These are phyloP conservation scores for Phyllosticta citrichinensis DNA, from an alignment of 2,329 filamentous ascomycete species.

Conservation along the genomic window DNA sequence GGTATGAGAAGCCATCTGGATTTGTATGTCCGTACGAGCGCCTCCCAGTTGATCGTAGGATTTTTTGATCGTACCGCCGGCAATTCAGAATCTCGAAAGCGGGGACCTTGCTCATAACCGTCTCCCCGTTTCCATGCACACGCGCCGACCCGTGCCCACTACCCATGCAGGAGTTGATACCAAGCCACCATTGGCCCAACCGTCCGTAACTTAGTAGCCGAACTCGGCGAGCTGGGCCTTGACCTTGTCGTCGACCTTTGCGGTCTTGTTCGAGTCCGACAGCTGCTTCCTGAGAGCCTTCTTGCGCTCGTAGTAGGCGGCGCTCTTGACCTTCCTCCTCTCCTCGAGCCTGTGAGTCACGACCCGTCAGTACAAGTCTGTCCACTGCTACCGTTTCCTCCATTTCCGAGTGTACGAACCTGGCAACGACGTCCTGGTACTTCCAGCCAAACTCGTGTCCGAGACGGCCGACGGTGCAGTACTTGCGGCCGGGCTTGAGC, in stretches of 20 bases:
- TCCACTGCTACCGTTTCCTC: background rate
- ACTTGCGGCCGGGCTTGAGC: conserved; percentile 98
- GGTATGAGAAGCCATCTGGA: conserved; percentile 12
- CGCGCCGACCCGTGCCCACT: conserved; percentile 11
- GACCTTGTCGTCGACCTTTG: conserved; percentile 77
- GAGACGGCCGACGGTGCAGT: conserved; percentile 97
- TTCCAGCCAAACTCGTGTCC: conserved; percentile 99
- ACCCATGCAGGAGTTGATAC: conserved; percentile 7
- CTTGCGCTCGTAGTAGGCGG: conserved; percentile 99
- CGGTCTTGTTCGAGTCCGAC: conserved; percentile 84
- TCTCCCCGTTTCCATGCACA: conserved; percentile 11
- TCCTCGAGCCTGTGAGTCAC: conserved; percentile 72
- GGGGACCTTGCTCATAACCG: conserved; percentile 7
- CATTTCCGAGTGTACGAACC: conserved; percentile 52
- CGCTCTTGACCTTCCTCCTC: conserved; percentile 98
- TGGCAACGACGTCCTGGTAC: conserved; percentile 98
- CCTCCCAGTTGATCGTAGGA: conserved; percentile 10
- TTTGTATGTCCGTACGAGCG: conserved; percentile 10
- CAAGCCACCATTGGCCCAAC: conserved; percentile 8
- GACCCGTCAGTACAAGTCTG: conserved; percentile 15
- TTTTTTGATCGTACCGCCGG: conserved; percentile 8
- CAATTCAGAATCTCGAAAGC: conserved; percentile 10
- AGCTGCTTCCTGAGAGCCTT: conserved; percentile 88
- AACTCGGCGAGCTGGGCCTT: conserved; percentile 77
- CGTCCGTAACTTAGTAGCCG: conserved; percentile 67